These are phyloP conservation scores for Gossypium herbaceum DNA, from an alignment of 345 rosid species.

Conservation along the genomic window DNA sequence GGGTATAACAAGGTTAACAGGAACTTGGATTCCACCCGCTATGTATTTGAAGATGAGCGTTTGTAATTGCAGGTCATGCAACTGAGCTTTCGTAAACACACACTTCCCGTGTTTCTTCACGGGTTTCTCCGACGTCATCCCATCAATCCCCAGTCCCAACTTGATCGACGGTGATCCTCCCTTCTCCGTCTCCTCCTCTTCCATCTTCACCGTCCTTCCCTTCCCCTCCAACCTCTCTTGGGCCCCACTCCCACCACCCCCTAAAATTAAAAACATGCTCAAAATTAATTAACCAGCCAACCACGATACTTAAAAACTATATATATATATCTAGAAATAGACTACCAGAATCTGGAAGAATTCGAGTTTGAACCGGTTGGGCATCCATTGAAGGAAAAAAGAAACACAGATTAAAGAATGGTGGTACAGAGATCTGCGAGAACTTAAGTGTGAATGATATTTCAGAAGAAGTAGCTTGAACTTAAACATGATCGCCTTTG, in stretches of 20 bases:
- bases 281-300: background rate
- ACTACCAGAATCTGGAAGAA: conserved; percentile 10
- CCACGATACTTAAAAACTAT: background rate
- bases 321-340: background rate
- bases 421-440: background rate
- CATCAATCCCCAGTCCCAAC: conserved; percentile 27
- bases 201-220: conserved; percentile 15
- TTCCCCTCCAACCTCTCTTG: conserved; percentile 3
- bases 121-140: background rate
- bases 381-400: conserved; percentile 16
- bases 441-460: background rate
- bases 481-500: conserved; percentile 4
- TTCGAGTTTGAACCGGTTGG: conserved; percentile 1
- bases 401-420: background rate
- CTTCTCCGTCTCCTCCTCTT: conserved; percentile 11
- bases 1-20: conserved; percentile 41
- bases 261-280: background rate
- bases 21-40: conserved; percentile 49
- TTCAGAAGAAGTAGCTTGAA: background rate
- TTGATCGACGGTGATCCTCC: conserved; percentile 25
- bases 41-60: conserved; percentile 41
- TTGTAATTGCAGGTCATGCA: conserved; percentile 50
- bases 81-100: conserved; percentile 41
- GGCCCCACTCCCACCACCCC: conserved; percentile 6
- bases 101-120: conserved; percentile 16